Base-by-base conservation (phyloP, 495 filamentous ascomycete genomes). In the Daldinia vernicosa region DNA sequence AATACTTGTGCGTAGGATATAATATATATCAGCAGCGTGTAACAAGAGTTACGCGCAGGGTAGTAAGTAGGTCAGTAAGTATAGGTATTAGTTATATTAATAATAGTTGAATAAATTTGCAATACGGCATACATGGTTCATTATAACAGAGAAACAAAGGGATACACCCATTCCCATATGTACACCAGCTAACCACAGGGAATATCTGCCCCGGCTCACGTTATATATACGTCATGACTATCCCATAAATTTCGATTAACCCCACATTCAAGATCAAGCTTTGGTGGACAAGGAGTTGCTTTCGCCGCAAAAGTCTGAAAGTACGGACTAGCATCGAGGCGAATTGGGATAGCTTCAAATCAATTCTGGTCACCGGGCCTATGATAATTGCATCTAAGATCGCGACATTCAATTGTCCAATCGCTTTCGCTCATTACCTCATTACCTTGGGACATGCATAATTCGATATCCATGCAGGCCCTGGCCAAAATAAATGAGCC, bases 211-310 rank as follows among this genome's bases (percentile, higher is more conserved):
- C 43, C 19, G 43, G 43, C 43, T 47, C 17, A 19, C 43, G 43
- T 47, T 24, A 47, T 47, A 47, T 47, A 1, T 19, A 47, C 43
- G 43, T 47, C 43, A 47, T 47, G 43, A 47, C 43, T 47, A 47
- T 47, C 0, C 6, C 43, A 47, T 22, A 47, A 8, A 3, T 19
- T 19, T 47, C 43, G 43, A 3, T 11, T 47, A 6, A 17, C 40
- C 40, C 40, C 40, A 4, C 40, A 45, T 45, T 5, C 5, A 11
- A 11, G 17, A 45, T 7, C 39, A 43, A 43, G 39, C 37, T 11
- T 32, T 32, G 30, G 30, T 43, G n/a, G n/a, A 17, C 39, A 43
- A 1, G 40, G 40, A 39, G 9, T 9, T 33, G 32, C 32, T 33
- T 33, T 33, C 32, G 32, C 32, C 32, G 12, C 33, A 35, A 27